phyloP scores from a whole-genome alignment of 2,329 filamentous ascomycete genomes.

The Penicillium sp. region DNA sequence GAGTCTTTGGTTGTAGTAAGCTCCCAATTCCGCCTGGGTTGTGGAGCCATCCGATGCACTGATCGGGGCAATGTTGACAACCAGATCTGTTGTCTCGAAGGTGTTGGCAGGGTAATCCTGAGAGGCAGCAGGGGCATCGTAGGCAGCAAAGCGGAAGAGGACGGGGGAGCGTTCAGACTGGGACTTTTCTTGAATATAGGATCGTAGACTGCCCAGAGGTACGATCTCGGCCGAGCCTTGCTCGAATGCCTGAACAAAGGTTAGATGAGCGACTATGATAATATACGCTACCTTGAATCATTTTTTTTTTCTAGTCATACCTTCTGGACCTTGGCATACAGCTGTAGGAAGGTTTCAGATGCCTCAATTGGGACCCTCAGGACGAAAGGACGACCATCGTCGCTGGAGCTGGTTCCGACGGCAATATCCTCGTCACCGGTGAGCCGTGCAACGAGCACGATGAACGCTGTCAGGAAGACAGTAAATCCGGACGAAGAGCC shows the following conservation, averaged over 20 bases:
- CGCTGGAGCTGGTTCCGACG: conserved; percentile 37
- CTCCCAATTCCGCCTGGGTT: conserved; percentile 28
- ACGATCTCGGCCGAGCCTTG: conserved; percentile 37
- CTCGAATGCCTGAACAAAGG: conserved; percentile 35
- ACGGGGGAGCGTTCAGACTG: conserved; percentile 34
- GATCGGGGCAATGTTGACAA: conserved; percentile 33
- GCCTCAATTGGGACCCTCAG: conserved; percentile 36
- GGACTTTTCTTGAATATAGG: conserved; percentile 35
- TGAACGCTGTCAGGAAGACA: conserved; percentile 38
- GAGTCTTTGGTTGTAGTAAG: conserved; percentile 40
- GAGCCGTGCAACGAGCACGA: conserved; percentile 39
- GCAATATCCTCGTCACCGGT: conserved; percentile 45
- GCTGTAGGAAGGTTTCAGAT: conserved; percentile 35
- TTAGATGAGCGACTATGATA: no score
- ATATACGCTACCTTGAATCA: no score
- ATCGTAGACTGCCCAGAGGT: conserved; percentile 34
- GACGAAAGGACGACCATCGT: conserved; percentile 41
- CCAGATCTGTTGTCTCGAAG: conserved; percentile 38
- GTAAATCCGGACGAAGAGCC: conserved; percentile 32
- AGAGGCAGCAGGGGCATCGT: conserved; percentile 37
- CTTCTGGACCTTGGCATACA: conserved; percentile 36
- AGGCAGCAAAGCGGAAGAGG: conserved; percentile 42
- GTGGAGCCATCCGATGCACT: no score
- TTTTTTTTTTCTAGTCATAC: no score
- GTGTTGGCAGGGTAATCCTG: conserved; percentile 37